Percentiles rank a stretch among this genome's conserved stretches.
Evolutionary conservation across 352 stramenopile species (phyloP).

Genomic region (Pythium volutum): DNA sequence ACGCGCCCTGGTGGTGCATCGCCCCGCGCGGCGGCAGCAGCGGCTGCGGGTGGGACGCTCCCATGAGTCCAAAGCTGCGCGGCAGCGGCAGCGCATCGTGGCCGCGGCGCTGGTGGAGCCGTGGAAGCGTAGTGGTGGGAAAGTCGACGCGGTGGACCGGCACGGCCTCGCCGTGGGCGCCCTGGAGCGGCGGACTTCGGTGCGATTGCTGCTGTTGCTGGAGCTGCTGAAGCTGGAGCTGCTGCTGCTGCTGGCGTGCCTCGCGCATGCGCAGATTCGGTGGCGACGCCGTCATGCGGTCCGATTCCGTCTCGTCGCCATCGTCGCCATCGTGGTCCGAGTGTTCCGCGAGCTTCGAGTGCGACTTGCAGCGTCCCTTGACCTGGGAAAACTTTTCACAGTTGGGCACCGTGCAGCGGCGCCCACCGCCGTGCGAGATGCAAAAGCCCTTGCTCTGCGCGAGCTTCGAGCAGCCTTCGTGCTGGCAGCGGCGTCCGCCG

Average conservation of each 20-base stretch:
- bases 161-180: constrained; percentile 22
- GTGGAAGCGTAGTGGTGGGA: constrained; percentile 36
- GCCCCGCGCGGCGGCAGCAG: constrained; percentile 6
- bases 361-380: constrained; percentile 82
- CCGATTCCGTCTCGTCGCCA: constrained; percentile 20
- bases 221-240: neutral
- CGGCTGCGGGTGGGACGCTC: constrained; percentile 3
- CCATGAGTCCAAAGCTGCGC: constrained; percentile 20
- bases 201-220: neutral
- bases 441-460: constrained; percentile 80
- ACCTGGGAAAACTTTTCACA: constrained; percentile 90
- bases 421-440: constrained; percentile 78
- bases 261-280: constrained; percentile 20
- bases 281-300: constrained; percentile 17
- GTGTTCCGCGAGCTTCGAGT: constrained; percentile 63
- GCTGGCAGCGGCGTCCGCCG: constrained; percentile 69
- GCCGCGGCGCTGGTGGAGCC: constrained; percentile 5
- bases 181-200: constrained; percentile 30
- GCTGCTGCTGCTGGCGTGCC: neutral
- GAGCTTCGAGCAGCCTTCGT: constrained; percentile 66
- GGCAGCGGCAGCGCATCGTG: constrained; percentile 15
- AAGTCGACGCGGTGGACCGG: constrained; percentile 62
- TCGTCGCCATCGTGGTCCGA: constrained; percentile 23
- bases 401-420: constrained; percentile 62
- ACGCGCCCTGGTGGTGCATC: constrained; percentile 10